phyloP scores from a whole-genome alignment of 441 rosid genomes.

The Gossypium schwendimanii region DNA sequence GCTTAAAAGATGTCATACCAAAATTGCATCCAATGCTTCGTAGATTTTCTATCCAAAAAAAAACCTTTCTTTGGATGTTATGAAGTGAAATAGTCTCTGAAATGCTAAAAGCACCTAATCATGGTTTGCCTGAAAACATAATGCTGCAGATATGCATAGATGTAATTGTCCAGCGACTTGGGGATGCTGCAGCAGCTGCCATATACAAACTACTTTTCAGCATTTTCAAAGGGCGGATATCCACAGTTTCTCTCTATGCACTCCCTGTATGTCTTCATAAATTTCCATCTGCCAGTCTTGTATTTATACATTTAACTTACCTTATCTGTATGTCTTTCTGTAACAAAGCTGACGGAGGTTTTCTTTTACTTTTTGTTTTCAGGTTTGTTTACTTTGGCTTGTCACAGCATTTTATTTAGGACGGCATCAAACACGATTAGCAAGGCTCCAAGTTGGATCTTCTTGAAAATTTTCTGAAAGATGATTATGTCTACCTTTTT shows the following conservation, averaged over 20 bases:
- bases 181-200: conserved; percentile 96
- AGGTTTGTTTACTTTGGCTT: conserved; percentile 75
- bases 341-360: background rate
- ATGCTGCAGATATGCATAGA: conserved; percentile 80
- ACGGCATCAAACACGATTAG: conserved; percentile 61
- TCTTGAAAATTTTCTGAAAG: conserved; percentile 14
- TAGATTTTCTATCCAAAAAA: background rate
- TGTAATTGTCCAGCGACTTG: conserved; percentile 82
- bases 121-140: background rate
- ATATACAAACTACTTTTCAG: conserved; percentile 66
- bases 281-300: background rate
- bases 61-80: background rate
- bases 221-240: conserved; percentile 56
- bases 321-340: background rate
- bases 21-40: background rate
- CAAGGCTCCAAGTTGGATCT: conserved; percentile 40
- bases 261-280: conserved; percentile 51
- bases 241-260: conserved; percentile 66
- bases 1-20: background rate
- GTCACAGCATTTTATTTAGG: conserved; percentile 73
- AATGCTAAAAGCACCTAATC: conserved; percentile 9
- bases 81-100: background rate
- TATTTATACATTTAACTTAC: background rate
- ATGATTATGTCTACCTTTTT: background rate
- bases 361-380: background rate